These are phyloP conservation scores for Botrytis deweyae DNA, from an alignment of 2,329 filamentous ascomycete species.

Conservation along the genomic window DNA sequence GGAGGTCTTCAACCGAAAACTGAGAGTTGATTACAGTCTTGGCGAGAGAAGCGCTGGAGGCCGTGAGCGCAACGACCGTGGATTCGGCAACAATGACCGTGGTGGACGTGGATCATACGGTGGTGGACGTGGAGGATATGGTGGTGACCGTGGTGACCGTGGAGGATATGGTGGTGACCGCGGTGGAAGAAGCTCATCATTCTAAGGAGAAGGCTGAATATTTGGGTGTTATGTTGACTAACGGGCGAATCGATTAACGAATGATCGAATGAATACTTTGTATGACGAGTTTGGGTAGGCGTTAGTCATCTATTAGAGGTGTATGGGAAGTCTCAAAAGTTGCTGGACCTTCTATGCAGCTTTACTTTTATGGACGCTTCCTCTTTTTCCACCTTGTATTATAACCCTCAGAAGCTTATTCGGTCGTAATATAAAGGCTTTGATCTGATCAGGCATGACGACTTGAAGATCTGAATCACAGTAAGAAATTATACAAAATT, in stretches of 20 bases:
- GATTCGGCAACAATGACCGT: neutral
- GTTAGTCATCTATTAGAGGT: conserved; percentile 20
- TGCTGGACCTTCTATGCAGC: conserved; percentile 22
- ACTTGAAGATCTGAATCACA: conserved; percentile 31
- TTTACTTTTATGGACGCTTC: conserved; percentile 21
- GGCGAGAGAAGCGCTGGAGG: conserved; percentile 15
- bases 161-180: conserved; percentile 12
- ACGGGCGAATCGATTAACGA: conserved; percentile 2
- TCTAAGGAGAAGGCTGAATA: neutral
- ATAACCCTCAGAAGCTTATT: conserved; percentile 21
- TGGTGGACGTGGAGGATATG: neutral
- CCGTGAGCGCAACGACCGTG: neutral
- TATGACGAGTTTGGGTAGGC: conserved; percentile 24
- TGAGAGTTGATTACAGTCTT: conserved; percentile 62
- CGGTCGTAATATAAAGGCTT: conserved; percentile 35
- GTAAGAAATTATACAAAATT: conserved; percentile 5
- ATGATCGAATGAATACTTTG: conserved; percentile 20
- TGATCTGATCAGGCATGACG: conserved; percentile 24
- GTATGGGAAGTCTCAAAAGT: conserved; percentile 33
- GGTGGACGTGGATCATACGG: neutral
- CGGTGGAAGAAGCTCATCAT: conserved; percentile 9
- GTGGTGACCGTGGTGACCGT: neutral
- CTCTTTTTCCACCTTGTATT: conserved; percentile 33
- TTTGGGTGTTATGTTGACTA: neutral
- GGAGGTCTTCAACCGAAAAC: conserved; percentile 61